Base-by-base conservation (phyloP, 495 filamentous ascomycete species). In the Xylaria castorea region DNA sequence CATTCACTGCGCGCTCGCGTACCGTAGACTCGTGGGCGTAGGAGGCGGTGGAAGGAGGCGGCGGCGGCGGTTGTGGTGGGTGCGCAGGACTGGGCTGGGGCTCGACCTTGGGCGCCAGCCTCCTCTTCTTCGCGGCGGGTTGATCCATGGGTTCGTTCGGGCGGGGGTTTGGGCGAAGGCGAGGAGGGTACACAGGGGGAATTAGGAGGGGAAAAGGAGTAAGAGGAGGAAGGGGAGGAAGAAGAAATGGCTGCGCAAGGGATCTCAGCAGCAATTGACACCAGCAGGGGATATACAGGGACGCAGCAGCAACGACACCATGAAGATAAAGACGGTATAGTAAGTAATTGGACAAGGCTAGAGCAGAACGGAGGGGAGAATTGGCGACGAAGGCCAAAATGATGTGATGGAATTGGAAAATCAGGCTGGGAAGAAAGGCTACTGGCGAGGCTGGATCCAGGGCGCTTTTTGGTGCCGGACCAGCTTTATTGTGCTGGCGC, bases 21-120 rank as follows among this genome's bases (percentile, higher is more conserved):
- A 80, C 78, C 70, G 70, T 72, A 51, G 76, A 62, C 51, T 80
- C 78, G 68, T 73, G 76, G 57, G 73, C 63, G 50, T 76, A 80
- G 38, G 77, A 63, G n/a, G 70, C 51, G 50, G 70, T 7, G 0
- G 63, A 38, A 25, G 70, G 50, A 36, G 70, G 62, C 30, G 63
- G 62, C 50, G 53, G 63, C 40, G 51, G 61, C 36, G 36, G 58
- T 44, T 51, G 76, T 40, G 70, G 71, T 60, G 70, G 75, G 61
- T 72, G 76, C 1, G 78, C 70, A 66, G 78, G 78, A 73, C 78
- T 80, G 44, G 75, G 73, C 75, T 78, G 78, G 74, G 76, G 73
- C 73, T 80, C 78, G 68, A 76, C 77, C 78, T 80, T 80, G 58
- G 78, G 78, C 65, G 78, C 78, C 76, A 80, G 78, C 78, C 78